Evolutionary conservation across 208 protist species (phyloP), one percentile per base, ranked within the genome.

Genomic region (Vickermania ingenoplastis): DNA sequence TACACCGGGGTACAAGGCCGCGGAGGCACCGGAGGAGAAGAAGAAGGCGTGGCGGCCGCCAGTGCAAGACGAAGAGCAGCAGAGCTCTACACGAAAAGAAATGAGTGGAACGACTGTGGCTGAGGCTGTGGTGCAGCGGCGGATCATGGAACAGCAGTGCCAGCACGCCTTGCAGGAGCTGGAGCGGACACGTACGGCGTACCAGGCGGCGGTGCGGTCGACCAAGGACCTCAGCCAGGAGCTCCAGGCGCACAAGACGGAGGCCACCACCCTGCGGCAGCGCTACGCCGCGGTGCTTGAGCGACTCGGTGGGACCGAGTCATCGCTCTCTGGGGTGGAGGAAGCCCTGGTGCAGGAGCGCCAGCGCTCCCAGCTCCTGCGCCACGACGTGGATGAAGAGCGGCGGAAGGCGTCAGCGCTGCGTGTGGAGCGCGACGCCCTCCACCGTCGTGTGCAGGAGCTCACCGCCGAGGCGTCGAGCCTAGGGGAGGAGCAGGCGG

Each of bases 341-440:
- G 80, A 79, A 31, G 71, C 80, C 3, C 75, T 91, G 30, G 71
- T 86, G 48, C 58, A 69, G 54, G 84, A 91, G 63, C 71, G 75
- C 1, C 27, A 26, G 2, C 68, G 68, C 30, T 59, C 62, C 13
- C 56, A 65, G 21, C 31, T 56, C 5, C 22, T 73, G 51, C 75
- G 74, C 48, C 73, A 68, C 53, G 84, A 83, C 27, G 61, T 63
- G 4, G 84, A 91, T 21, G 53, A 56, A 30, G 59, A 73, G 30
- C 58, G 61, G 28, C 57, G 64, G 27, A 59, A 72, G 25, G 57
- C 80, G 54, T 65, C 66, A 0, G 75, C 83, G 55, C 36, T 60
- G 21, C 51, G 71, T 45, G 72, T 69, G 73, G 67, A 70, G 30
- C 25, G 66, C 11, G 75, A 78, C 25, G 60, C 62, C 14, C 71